Percentiles rank a stretch among this genome's conserved stretches.
Conservation (phyloP, 2,329 filamentous ascomycete species). For the Curvularia spicifera region DNA sequence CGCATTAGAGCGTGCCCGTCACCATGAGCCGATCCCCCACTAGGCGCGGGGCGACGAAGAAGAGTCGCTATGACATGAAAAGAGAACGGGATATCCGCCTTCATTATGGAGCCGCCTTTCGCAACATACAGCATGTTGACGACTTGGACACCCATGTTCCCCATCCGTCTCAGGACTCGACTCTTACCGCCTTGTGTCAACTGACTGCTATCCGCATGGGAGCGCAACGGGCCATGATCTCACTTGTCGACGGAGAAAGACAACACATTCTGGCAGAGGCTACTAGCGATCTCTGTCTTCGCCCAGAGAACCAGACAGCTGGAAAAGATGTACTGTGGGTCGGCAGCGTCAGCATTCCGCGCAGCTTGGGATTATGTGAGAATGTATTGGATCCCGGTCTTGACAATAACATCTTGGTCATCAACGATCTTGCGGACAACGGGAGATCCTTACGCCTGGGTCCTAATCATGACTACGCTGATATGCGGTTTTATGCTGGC, state of each 20-base stretch:
- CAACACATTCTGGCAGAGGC: conserved; percentile 51
- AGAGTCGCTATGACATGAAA: conserved; percentile 22
- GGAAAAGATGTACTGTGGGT: conserved; percentile 31
- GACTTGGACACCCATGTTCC: conserved; percentile 23
- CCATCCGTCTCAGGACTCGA: conserved; percentile 34
- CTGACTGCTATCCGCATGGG: conserved; percentile 44
- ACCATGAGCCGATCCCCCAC: conserved; percentile 13
- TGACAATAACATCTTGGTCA: conserved; percentile 15
- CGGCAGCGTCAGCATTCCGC: conserved; percentile 41
- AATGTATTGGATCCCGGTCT: conserved; percentile 19
- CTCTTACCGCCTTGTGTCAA: conserved; percentile 46
- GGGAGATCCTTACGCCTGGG: background rate
- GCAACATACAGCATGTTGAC: conserved; percentile 31
- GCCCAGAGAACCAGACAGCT: conserved; percentile 10
- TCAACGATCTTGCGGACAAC: conserved; percentile 18
- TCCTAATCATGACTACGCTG: conserved; percentile 6
- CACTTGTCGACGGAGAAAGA: conserved; percentile 43
- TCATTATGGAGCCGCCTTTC: conserved; percentile 36
- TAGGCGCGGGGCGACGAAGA: conserved; percentile 6
- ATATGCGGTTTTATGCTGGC: conserved; percentile 38
- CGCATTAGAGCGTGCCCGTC: background rate
- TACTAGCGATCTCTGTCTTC: conserved; percentile 39
- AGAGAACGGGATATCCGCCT: conserved; percentile 38
- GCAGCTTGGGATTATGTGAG: conserved; percentile 36
- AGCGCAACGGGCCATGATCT: conserved; percentile 45